Percentiles rank a stretch among this genome's conserved stretches.
Evolutionary conservation across 495 filamentous ascomycete genomes (phyloP).

Genomic region (Bacidia gigantensis): DNA sequence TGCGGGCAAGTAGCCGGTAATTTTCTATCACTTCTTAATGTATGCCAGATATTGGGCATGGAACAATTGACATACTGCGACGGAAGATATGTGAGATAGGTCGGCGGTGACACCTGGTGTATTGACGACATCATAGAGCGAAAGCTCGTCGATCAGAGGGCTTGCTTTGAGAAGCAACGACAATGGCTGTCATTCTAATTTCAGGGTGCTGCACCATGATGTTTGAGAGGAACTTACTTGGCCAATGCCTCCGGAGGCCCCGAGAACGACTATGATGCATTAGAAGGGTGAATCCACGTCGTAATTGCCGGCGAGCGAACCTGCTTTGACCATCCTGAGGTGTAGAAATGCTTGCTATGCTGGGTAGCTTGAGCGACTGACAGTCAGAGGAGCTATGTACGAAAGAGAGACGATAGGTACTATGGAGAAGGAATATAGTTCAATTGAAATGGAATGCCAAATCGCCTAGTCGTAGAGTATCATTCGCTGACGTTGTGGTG

Average conservation of each 20-base stretch:
- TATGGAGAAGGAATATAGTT: too few species aligned
- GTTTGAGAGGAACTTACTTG: constrained; percentile 47
- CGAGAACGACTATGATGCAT: constrained; percentile 63
- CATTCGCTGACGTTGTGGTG: too few species aligned
- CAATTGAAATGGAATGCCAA: too few species aligned
- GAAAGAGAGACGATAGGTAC: too few species aligned
- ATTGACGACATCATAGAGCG: constrained; percentile 98
- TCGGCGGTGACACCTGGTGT: constrained; percentile 91
- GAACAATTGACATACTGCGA: constrained; percentile 51
- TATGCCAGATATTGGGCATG: neutral
- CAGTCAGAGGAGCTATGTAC: too few species aligned
- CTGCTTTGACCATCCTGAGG: constrained; percentile 67
- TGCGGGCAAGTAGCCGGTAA: constrained; percentile 75
- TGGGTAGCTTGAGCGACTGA: neutral
- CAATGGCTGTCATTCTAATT: constrained; percentile 49
- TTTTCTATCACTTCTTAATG: constrained; percentile 47
- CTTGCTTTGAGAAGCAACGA: constrained; percentile 86
- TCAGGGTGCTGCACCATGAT: neutral
- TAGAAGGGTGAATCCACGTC: constrained; percentile 15
- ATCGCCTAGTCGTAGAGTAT: too few species aligned
- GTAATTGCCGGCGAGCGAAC: constrained; percentile 26
- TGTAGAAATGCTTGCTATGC: neutral
- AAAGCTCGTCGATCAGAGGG: constrained; percentile 75
- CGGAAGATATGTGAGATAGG: constrained; percentile 90
- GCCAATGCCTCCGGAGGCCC: constrained; percentile 95